A percentile compares a stretch with the other conserved stretches of the same genome.
Conservation (phyloP, 2,329 filamentous ascomycete species). For the Fusarium sp. region DNA sequence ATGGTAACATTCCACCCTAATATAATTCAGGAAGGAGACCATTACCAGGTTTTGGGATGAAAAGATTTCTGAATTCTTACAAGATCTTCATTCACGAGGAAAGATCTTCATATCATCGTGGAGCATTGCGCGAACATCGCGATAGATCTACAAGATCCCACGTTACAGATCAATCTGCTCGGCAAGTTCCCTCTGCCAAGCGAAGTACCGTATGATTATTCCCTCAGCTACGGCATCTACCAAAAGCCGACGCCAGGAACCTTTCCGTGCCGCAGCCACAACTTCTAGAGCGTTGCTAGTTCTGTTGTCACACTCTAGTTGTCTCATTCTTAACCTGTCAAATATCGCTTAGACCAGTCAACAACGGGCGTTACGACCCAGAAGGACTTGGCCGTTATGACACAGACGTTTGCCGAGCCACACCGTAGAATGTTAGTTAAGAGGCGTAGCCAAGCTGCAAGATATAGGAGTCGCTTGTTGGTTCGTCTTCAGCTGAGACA, state of each 20-base stretch:
- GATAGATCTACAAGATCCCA: not conserved
- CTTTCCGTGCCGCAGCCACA: not conserved
- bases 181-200: not conserved
- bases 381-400: not conserved
- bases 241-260: not conserved
- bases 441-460: constrained; percentile 1
- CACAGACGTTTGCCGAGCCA: not conserved
- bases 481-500: not conserved
- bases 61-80: not conserved
- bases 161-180: not conserved
- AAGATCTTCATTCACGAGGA: not conserved
- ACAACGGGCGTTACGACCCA: not conserved
- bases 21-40: not conserved
- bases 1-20: not conserved
- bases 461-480: not conserved
- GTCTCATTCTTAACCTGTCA: not conserved
- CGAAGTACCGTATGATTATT: not conserved
- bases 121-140: not conserved
- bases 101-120: not conserved
- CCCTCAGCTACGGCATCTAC: not conserved
- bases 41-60: not conserved
- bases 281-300: constrained; percentile 1
- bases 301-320: not conserved
- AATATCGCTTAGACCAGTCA: not conserved
- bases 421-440: not conserved